Evolutionary conservation across 352 stramenopile species (phyloP), one percentile per base, ranked within the genome.

Genomic region (Phytophthora pini): DNA sequence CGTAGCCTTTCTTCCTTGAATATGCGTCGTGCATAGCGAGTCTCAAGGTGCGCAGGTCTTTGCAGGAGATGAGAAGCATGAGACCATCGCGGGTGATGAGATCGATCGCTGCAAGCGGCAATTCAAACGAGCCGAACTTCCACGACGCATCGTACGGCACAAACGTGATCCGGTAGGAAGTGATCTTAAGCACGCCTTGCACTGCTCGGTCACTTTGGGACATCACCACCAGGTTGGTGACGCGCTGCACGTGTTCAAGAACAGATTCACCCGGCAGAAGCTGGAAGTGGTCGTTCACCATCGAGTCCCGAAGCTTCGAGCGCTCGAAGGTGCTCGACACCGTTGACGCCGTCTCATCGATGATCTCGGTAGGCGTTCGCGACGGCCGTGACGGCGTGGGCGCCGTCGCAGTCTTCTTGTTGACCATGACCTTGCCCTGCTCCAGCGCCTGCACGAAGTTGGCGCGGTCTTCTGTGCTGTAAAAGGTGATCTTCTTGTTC

Each of bases 11-110:
- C 62, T 95, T 94, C 41, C 82, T 76, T 24, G 87, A 89, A 59
- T 93, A 93, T 31, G 85, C 88, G 63, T 95, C 87, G 66, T 95
- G 85, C 87, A 96, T 93, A 1, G 88, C 79, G 4, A 95, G 79
- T 1, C 84, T 84, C 51, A 96, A 61, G 52, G 84, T 94, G 11
- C 86, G 84, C 36, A 94, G 52, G 29, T 96, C 88, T 54, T 94
- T 94, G 68, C 87, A 93, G 7, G 80, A 65, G 47, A 96, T 90
- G 9, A 91, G 51, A 6, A 96, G 70, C 82, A 94, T 94, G 22
- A 96, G 63, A 5, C 85, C 84, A 39, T 96, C 88, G 17, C 81
- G 79, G 11, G 83, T 90, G 68, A 94, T 93, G 15, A 83, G 43
- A 41, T 93, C 84, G 31, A 96, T 89, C 1, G 88, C 78, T 5